phyloP scores from a whole-genome alignment of 208 protist species.

The Trypanosoma avium region DNA sequence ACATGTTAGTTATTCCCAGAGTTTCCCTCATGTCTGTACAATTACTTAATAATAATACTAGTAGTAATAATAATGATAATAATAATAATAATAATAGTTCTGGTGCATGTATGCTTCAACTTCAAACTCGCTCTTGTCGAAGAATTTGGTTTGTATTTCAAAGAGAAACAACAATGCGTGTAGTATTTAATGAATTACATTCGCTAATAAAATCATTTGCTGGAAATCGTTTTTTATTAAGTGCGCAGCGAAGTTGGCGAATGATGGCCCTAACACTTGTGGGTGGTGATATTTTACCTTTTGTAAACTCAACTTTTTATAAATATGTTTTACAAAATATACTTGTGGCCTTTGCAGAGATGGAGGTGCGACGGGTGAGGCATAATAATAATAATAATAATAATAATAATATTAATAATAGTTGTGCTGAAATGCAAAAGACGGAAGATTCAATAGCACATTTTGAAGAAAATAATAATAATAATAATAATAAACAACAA shows the following conservation, averaged over 20 bases:
- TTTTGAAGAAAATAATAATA: not conserved
- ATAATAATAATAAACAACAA: not conserved
- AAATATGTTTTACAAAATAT: constrained; percentile 44
- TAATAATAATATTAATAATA: too few relatives aligned
- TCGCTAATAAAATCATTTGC: not conserved
- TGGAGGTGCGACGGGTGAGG: constrained; percentile 7
- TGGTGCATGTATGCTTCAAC: constrained; percentile 4
- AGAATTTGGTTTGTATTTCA: constrained; percentile 22
- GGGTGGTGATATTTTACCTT: constrained; percentile 36
- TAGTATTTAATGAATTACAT: constrained; percentile 2
- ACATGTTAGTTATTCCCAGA: too few relatives aligned
- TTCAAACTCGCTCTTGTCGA: constrained; percentile 27
- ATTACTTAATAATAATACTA: too few relatives aligned
- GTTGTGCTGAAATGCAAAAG: too few relatives aligned
- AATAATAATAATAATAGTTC: not conserved
- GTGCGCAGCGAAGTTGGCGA: constrained; percentile 38
- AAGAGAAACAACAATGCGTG: not conserved
- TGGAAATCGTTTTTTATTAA: constrained; percentile 47
- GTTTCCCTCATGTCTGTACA: too few relatives aligned
- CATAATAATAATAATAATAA: not conserved
- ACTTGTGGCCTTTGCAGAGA: constrained; percentile 29
- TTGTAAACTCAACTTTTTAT: constrained; percentile 32
- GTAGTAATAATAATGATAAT: not conserved
- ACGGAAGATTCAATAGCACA: not conserved
- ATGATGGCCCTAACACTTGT: constrained; percentile 47